Evolutionary conservation across 192 early-diverging fungal species (phyloP).

Genomic region (Coemansia sp.): DNA sequence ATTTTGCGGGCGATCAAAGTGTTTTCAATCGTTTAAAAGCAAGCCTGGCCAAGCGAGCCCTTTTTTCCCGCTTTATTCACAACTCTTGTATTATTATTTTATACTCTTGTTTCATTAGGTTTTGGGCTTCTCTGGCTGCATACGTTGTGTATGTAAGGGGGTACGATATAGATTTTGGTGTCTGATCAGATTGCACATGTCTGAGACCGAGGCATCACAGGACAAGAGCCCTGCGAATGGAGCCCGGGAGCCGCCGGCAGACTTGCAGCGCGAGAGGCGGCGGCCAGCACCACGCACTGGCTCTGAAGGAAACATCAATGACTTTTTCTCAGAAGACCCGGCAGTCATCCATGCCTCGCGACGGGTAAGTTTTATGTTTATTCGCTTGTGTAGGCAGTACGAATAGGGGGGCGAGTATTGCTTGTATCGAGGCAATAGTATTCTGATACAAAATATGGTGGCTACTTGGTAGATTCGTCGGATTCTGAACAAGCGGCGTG

Average conservation of each 20-base stretch:
- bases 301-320: constrained; percentile 10
- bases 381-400: too few relatives aligned
- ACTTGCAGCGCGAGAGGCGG: neutral
- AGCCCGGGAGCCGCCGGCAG: neutral
- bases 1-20: neutral
- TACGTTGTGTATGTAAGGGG: too few relatives aligned
- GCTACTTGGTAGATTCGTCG: constrained; percentile 47
- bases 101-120: neutral
- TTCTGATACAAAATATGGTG: too few relatives aligned
- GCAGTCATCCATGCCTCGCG: constrained; percentile 23
- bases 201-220: neutral
- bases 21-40: neutral
- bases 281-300: neutral
- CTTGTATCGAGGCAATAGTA: too few relatives aligned
- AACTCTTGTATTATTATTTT: neutral
- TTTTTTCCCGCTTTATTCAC: neutral
- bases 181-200: neutral
- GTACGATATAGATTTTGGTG: too few relatives aligned
- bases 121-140: neutral
- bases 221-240: neutral
- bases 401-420: too few relatives aligned
- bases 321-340: constrained; percentile 34
- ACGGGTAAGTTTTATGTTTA: constrained; percentile 8
- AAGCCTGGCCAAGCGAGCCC: neutral
- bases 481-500: constrained; percentile 33